A percentile compares a stretch with the other conserved stretches of the same genome.
Evolutionary conservation across 345 rosid species (phyloP).

Genomic region (Citrus mangshanensis): DNA sequence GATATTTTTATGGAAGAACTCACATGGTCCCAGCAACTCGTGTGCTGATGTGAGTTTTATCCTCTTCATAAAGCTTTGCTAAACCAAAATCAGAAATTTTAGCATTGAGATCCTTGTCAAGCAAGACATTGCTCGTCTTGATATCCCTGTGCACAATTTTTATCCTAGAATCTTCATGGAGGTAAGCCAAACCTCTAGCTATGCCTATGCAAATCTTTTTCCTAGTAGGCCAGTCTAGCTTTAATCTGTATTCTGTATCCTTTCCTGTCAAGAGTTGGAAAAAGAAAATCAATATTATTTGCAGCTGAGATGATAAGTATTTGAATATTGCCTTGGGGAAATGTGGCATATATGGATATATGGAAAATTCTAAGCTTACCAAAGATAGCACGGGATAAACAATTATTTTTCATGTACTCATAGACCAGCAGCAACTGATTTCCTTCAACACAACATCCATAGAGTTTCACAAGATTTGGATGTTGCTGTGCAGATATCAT

Average conservation of each 20-base stretch:
- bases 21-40: slow-evolving; percentile 88
- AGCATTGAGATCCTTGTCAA: slow-evolving; percentile 74
- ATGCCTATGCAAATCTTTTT: slow-evolving; percentile 66
- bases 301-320: not conserved
- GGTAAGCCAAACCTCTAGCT: slow-evolving; percentile 74
- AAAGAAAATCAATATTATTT: not conserved
- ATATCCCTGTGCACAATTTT: slow-evolving; percentile 94
- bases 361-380: slow-evolving; percentile 32
- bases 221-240: slow-evolving; percentile 72
- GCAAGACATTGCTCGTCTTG: slow-evolving; percentile 85
- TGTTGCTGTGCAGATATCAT: slow-evolving; percentile 76
- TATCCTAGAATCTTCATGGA: slow-evolving; percentile 80
- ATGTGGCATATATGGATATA: not conserved
- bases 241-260: slow-evolving; percentile 40
- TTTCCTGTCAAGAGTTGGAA: slow-evolving; percentile 38
- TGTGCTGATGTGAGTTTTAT: slow-evolving; percentile 80
- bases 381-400: slow-evolving; percentile 61
- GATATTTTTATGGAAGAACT: slow-evolving; percentile 17
- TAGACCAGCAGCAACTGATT: slow-evolving; percentile 64
- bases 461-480: slow-evolving; percentile 72
- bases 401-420: slow-evolving; percentile 75
- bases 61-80: slow-evolving; percentile 85
- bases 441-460: slow-evolving; percentile 79
- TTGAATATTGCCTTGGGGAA: not conserved
- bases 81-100: slow-evolving; percentile 93